Conservation (phyloP, 2,329 filamentous ascomycete species). For the Parafenestella ontariensis region DNA sequence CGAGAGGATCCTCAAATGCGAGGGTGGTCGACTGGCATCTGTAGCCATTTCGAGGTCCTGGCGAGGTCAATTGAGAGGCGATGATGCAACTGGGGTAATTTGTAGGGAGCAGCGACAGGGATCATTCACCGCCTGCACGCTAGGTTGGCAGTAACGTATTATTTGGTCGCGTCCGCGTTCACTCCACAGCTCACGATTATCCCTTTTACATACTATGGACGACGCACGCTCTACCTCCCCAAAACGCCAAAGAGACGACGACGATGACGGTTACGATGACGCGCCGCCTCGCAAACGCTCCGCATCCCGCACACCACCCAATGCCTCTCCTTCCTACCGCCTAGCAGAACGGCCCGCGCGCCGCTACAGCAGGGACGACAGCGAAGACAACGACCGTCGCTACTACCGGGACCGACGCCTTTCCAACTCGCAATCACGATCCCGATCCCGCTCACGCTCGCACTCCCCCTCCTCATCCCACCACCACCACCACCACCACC, state of each 20-base stretch:
- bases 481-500: constrained; percentile 25
- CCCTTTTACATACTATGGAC: constrained; percentile 21
- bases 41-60: constrained; percentile 27
- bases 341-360: constrained; percentile 45
- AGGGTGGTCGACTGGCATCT: constrained; percentile 40
- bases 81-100: constrained; percentile 27
- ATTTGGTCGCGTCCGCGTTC: constrained; percentile 15
- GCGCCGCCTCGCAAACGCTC: constrained; percentile 44
- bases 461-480: constrained; percentile 14
- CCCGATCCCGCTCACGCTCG: constrained; percentile 25
- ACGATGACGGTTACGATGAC: constrained; percentile 36
- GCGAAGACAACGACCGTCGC: constrained; percentile 38
- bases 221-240: constrained; percentile 28
- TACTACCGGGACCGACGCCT: constrained; percentile 34
- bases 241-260: constrained; percentile 40
- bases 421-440: constrained; percentile 27
- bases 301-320: constrained; percentile 36
- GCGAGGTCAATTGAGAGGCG: neutral
- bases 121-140: constrained; percentile 19
- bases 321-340: constrained; percentile 35
- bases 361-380: constrained; percentile 43
- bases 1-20: constrained; percentile 77
- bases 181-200: neutral
- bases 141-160: constrained; percentile 15
- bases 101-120: constrained; percentile 17